A percentile compares a stretch with the other conserved stretches of the same genome.
Evolutionary conservation across 139 green algal genomes (phyloP).

Genomic region (Penium margaritaceum): DNA sequence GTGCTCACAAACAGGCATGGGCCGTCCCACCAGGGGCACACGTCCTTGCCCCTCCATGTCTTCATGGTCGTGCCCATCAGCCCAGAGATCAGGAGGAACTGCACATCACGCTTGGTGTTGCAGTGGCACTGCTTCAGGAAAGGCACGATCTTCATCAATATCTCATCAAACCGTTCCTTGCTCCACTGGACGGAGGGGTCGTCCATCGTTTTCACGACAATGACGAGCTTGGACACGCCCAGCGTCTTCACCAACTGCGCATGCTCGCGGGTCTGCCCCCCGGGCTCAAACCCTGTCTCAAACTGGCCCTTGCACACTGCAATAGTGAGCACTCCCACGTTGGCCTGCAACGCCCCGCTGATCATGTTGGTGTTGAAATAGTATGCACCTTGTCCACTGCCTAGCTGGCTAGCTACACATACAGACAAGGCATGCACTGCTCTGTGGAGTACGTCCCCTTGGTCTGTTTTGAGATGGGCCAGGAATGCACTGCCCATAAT

Average conservation of each 20-base stretch:
- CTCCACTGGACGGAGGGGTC: slow-evolving; percentile 60
- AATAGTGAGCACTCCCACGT: slow-evolving; percentile 57
- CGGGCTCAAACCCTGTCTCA: slow-evolving; percentile 58
- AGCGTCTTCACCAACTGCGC: slow-evolving; percentile 59
- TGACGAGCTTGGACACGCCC: slow-evolving; percentile 56
- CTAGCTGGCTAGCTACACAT: too few relatives aligned
- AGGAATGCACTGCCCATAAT: too few relatives aligned
- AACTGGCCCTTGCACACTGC: slow-evolving; percentile 58
- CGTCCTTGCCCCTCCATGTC: slow-evolving; percentile 46
- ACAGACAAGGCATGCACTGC: too few relatives aligned
- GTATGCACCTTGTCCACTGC: too few relatives aligned
- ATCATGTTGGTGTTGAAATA: slow-evolving; percentile 68
- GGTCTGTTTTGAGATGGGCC: too few relatives aligned
- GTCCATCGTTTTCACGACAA: slow-evolving; percentile 65
- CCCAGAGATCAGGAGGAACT: slow-evolving; percentile 86
- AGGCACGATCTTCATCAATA: slow-evolving; percentile 76
- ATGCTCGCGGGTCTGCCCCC: slow-evolving; percentile 59
- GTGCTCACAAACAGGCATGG: slow-evolving; percentile 81
- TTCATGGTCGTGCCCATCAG: slow-evolving; percentile 85
- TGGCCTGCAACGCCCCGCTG: slow-evolving; percentile 52
- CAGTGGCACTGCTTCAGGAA: slow-evolving; percentile 77
- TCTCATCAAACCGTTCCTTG: slow-evolving; percentile 79
- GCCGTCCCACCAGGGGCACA: slow-evolving; percentile 78
- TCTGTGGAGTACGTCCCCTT: too few relatives aligned
- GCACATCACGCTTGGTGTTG: slow-evolving; percentile 73